Evolutionary conservation across 1,139 yeast species (phyloP), one percentile per base, ranked within the genome.

Genomic region (Taphrina betulina): DNA sequence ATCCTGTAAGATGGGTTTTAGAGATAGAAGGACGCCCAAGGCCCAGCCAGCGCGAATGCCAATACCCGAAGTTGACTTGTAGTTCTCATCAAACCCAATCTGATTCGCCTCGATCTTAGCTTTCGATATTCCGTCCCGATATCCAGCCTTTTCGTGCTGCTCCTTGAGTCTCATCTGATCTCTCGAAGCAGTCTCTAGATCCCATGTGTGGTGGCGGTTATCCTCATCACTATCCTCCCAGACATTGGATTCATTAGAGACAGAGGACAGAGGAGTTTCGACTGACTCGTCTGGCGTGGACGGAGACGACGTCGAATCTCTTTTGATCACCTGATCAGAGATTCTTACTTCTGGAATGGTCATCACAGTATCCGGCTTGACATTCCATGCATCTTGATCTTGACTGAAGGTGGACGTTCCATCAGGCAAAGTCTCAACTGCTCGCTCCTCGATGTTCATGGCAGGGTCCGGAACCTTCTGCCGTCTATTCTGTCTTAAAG

Each of bases 81-180:
- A 50, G 23, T 50, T 50, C 46, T 50, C 54, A n/a, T 50, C 54
- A 24, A 50, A 50, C 2, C 54, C 54, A 33, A 40, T 20, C 23
- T 50, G 54, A 20, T 29, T 50, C 34, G 46, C 26, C 4, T 5
- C 33, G 16, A 50, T 3, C 24, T 50, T 50, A 33, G 54, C 38
- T 3, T 34, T 23, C 16, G 29, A 20, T 36, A 50, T 50, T 38
- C 54, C 54, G 36, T 50, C 54, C 5, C 54, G 43, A 17, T 50
- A 50, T 12, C 54, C 54, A 10, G 45, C 38, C 5, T 33, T 41
- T 5, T 29, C 10, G 26, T 50, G 54, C 12, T 17, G 28, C 19
- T 40, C 54, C 23, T 40, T 20, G 29, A 50, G n/a, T 5, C 29
- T 29, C 12, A 26, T 20, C 33, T 14, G 28, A 4, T n/a, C 44